Conservation (phyloP, 2,329 filamentous ascomycete species). For the Colletotrichum godetiae region DNA sequence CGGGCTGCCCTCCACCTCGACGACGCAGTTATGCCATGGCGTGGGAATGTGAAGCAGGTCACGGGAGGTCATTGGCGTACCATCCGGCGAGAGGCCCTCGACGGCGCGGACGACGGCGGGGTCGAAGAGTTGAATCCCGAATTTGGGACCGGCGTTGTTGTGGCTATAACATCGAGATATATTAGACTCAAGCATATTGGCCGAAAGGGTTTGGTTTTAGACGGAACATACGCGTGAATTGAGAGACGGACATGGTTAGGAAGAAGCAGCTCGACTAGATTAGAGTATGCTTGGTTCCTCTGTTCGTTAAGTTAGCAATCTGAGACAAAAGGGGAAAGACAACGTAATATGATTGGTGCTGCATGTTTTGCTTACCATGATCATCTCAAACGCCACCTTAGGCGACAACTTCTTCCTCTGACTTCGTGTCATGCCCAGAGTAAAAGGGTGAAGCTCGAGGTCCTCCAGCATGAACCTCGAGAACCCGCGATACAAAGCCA, state of each 20-base stretch:
- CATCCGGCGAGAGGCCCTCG: conserved; percentile 43
- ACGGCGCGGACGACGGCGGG: conserved; percentile 44
- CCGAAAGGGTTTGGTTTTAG: not conserved
- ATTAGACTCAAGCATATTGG: not conserved
- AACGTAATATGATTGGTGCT: not conserved
- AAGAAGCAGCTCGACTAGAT: conserved; percentile 57
- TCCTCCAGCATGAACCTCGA: conserved; percentile 65
- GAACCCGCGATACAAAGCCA: conserved; percentile 69
- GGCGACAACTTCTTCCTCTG: conserved; percentile 44
- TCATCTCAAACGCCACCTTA: conserved; percentile 48
- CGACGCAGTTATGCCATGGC: conserved; percentile 56
- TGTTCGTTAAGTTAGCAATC: conserved; percentile 15
- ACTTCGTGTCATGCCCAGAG: conserved; percentile 41
- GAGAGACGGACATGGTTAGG: conserved; percentile 58
- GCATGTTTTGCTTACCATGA: conserved; percentile 37
- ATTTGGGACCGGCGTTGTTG: conserved; percentile 53
- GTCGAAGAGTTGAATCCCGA: conserved; percentile 53
- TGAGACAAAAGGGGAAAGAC: not conserved
- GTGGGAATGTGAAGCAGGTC: conserved; percentile 50
- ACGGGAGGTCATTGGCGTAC: conserved; percentile 33
- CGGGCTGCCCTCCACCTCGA: conserved; percentile 40
- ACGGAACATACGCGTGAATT: conserved; percentile 53
- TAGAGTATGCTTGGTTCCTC: conserved; percentile 60
- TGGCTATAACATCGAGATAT: conserved; percentile 38
- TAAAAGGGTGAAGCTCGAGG: conserved; percentile 41